These are phyloP conservation scores for Tolypocladium guangdongense DNA, from an alignment of 2,329 filamentous ascomycete species.

Conservation along the genomic window DNA sequence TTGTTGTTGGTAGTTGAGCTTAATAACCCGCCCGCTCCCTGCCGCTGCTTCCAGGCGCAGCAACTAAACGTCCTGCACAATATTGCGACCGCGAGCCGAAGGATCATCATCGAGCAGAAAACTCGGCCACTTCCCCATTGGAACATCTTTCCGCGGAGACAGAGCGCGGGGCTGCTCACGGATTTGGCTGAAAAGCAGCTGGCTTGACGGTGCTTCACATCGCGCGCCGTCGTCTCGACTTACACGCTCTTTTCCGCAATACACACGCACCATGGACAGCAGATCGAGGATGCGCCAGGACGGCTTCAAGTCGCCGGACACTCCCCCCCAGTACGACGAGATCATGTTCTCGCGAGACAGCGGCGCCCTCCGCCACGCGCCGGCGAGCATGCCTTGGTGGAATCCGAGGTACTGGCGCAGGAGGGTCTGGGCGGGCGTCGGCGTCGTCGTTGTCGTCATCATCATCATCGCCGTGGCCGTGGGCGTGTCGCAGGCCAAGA, in stretches of 20 bases:
- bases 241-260: background rate
- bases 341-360: constrained; percentile 11
- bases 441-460: constrained; percentile 29
- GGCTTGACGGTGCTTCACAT: background rate
- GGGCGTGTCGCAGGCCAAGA: constrained; percentile 26
- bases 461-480: constrained; percentile 37
- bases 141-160: background rate
- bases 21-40: background rate
- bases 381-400: constrained; percentile 25
- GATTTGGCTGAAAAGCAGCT: background rate
- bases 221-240: background rate
- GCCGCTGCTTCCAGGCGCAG: background rate
- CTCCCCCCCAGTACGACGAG: constrained; percentile 16
- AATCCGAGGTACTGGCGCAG: constrained; percentile 43
- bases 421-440: constrained; percentile 33
- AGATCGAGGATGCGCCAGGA: constrained; percentile 1
- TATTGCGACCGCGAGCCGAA: background rate
- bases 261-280: background rate
- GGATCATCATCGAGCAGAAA: background rate
- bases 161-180: background rate
- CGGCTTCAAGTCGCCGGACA: constrained; percentile 12
- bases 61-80: too few species aligned
- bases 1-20: background rate
- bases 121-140: background rate
- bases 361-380: constrained; percentile 10